Percentiles rank a stretch among this genome's conserved stretches.
Conservation (phyloP, 208 protist genomes). For the Lotmaria passim region DNA sequence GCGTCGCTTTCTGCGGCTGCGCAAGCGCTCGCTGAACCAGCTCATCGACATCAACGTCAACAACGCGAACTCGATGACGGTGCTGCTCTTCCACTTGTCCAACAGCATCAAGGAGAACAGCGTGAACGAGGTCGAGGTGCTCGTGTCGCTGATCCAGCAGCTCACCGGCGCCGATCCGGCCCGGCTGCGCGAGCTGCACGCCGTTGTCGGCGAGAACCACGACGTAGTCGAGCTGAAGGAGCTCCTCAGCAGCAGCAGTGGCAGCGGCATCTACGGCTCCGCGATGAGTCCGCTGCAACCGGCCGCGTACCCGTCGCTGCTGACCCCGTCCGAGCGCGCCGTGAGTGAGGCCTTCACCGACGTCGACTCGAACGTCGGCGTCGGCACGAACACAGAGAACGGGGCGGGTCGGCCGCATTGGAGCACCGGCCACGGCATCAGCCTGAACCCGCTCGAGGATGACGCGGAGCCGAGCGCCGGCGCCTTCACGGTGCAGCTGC, state of each 20-base stretch:
- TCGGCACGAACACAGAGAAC: background rate
- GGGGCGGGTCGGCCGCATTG: slow-evolving; percentile 1
- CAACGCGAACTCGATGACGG: slow-evolving; percentile 54
- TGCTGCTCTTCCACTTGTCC: slow-evolving; percentile 64
- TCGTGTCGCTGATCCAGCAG: slow-evolving; percentile 60
- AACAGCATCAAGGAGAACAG: slow-evolving; percentile 58
- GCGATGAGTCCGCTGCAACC: slow-evolving; percentile 4
- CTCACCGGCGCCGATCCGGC: slow-evolving; percentile 47
- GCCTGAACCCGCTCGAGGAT: slow-evolving; percentile 12
- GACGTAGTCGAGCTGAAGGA: slow-evolving; percentile 47
- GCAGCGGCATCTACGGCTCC: background rate
- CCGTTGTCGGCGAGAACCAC: slow-evolving; percentile 39
- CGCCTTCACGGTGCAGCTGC: slow-evolving; percentile 49
- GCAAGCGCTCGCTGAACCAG: slow-evolving; percentile 54
- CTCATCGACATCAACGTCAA: slow-evolving; percentile 74
- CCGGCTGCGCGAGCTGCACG: slow-evolving; percentile 46
- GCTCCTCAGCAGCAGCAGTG: slow-evolving; percentile 42
- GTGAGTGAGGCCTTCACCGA: slow-evolving; percentile 28
- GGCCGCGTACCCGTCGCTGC: slow-evolving; percentile 7
- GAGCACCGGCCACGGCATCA: background rate
- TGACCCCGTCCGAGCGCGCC: slow-evolving; percentile 15
- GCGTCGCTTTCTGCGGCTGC: slow-evolving; percentile 44
- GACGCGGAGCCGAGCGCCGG: slow-evolving; percentile 21
- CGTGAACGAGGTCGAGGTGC: slow-evolving; percentile 73
- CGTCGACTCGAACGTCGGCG: slow-evolving; percentile 19